Evolutionary conservation across 2,329 filamentous ascomycete species (phyloP).

Genomic region (Tricladium varicosporioides): DNA sequence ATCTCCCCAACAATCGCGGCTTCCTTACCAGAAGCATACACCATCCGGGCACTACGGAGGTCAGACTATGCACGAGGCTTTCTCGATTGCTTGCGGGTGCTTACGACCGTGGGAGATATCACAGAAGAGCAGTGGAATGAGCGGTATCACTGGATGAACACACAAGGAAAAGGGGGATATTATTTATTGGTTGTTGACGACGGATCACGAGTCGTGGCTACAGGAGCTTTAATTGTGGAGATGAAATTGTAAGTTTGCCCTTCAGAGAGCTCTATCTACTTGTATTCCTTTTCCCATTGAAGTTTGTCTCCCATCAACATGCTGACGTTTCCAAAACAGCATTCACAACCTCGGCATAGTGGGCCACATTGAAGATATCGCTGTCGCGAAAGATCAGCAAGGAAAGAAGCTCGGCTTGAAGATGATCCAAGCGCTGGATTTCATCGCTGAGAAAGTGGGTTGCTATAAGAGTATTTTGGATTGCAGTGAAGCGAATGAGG

Average conservation of each 20-base stretch:
- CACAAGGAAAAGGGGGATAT: slow-evolving; percentile 66
- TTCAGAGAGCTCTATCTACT: too few species aligned
- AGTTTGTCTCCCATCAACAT: not conserved
- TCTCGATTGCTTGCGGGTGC: slow-evolving; percentile 84
- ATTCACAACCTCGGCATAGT: slow-evolving; percentile 80
- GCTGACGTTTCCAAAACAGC: slow-evolving; percentile 39
- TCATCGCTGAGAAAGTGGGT: slow-evolving; percentile 79
- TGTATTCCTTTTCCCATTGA: not conserved
- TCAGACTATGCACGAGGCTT: slow-evolving; percentile 80
- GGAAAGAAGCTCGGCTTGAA: slow-evolving; percentile 92
- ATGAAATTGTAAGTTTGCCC: slow-evolving; percentile 73
- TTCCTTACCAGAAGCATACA: slow-evolving; percentile 77
- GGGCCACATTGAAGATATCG: slow-evolving; percentile 97
- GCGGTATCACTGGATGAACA: slow-evolving; percentile 78
- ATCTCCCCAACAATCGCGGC: slow-evolving; percentile 73
- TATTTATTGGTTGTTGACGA: slow-evolving; percentile 82
- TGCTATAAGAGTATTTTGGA: slow-evolving; percentile 98
- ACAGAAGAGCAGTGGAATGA: slow-evolving; percentile 70
- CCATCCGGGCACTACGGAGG: slow-evolving; percentile 73
- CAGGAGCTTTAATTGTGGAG: slow-evolving; percentile 86
- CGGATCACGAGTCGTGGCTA: slow-evolving; percentile 73
- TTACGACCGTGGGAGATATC: slow-evolving; percentile 92
- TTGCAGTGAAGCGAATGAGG: slow-evolving; percentile 93
- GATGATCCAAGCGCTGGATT: slow-evolving; percentile 90
- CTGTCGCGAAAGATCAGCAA: slow-evolving; percentile 90